phyloP scores from a whole-genome alignment of 2,329 filamentous ascomycete species.

The Penicillium sp. region DNA sequence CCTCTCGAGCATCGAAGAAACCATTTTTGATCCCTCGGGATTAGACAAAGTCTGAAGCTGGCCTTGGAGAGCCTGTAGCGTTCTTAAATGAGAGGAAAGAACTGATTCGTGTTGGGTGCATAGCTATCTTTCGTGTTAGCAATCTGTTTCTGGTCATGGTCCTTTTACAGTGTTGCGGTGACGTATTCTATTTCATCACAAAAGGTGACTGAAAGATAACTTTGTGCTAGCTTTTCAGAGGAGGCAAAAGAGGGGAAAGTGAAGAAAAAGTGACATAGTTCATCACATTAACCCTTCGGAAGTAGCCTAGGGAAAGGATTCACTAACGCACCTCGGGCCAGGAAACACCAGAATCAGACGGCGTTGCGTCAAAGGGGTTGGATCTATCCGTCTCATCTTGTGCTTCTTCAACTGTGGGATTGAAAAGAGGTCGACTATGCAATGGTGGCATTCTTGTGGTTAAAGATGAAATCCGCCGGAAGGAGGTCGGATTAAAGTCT shows the following conservation, averaged over 20 bases:
- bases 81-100: constrained; percentile 44
- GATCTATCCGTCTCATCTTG: constrained; percentile 5
- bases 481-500: constrained; percentile 22
- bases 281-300: not conserved
- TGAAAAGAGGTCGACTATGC: constrained; percentile 6
- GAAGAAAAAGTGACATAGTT: not conserved
- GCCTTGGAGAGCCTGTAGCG: constrained; percentile 41
- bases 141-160: not conserved
- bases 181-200: not conserved
- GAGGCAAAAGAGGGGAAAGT: not conserved
- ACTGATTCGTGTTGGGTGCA: constrained; percentile 47
- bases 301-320: not conserved
- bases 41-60: constrained; percentile 31
- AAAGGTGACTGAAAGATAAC: not conserved
- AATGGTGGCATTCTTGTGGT: constrained; percentile 15
- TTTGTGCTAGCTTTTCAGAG: not conserved
- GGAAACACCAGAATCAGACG: constrained; percentile 1
- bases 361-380: not conserved
- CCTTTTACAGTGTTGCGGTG: not conserved
- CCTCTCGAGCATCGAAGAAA: constrained; percentile 45
- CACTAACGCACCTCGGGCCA: constrained; percentile 30
- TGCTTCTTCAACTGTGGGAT: constrained; percentile 27
- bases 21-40: constrained; percentile 33
- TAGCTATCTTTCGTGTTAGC: constrained; percentile 32
- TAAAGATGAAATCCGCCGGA: constrained; percentile 2